Evolutionary conservation across 768 basidiomycete species (phyloP).

Genomic region (Xerocomus spinulosus): DNA sequence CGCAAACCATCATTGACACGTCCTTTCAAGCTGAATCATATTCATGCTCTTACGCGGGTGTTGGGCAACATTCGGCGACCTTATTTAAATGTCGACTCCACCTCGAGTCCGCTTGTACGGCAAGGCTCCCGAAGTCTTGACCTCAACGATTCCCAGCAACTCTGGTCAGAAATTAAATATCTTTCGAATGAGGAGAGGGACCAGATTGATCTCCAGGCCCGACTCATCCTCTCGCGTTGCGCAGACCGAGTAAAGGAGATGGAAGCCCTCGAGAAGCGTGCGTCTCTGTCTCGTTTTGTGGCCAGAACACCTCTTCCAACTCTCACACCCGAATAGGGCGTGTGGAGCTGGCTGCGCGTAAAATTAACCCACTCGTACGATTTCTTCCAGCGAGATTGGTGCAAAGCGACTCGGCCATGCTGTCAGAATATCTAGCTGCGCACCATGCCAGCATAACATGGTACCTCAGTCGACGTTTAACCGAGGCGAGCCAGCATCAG

Average conservation of each 20-base stretch:
- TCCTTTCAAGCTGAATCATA: constrained; percentile 59
- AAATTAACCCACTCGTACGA: constrained; percentile 59
- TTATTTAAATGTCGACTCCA: constrained; percentile 78
- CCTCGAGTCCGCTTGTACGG: constrained; percentile 47
- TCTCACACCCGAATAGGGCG: constrained; percentile 46
- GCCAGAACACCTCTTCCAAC: constrained; percentile 16
- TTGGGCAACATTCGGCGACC: constrained; percentile 74
- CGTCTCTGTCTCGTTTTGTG: constrained; percentile 27
- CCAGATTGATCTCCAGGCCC: constrained; percentile 91
- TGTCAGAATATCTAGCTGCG: constrained; percentile 72
- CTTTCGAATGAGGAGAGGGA: constrained; percentile 90
- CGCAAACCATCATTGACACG: neutral
- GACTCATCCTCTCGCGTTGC: constrained; percentile 79
- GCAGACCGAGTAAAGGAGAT: constrained; percentile 83
- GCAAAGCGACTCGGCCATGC: constrained; percentile 46
- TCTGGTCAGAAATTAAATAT: constrained; percentile 62
- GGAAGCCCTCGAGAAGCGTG: constrained; percentile 87
- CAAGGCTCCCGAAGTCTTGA: constrained; percentile 53
- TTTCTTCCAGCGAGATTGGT: constrained; percentile 69
- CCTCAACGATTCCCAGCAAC: constrained; percentile 43
- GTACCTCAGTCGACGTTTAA: constrained; percentile 79
- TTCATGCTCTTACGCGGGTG: constrained; percentile 65
- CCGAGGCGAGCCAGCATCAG: constrained; percentile 73
- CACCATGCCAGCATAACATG: constrained; percentile 92
- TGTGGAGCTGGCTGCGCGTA: constrained; percentile 58